These are phyloP conservation scores for Pichia scutulata DNA, from an alignment of 805 yeast genomes.

Conservation along the genomic window DNA sequence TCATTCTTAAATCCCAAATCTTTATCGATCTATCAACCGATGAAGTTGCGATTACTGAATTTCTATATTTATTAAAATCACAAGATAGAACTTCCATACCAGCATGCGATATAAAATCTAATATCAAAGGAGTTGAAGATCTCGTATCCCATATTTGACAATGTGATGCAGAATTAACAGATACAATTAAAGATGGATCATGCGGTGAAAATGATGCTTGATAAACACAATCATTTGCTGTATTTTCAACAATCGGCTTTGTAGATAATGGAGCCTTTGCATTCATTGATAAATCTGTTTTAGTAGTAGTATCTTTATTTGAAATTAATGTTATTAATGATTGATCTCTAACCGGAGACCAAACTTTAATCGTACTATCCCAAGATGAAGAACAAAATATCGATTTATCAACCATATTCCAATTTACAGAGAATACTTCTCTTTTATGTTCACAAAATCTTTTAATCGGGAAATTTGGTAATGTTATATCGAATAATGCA, in stretches of 20 bases:
- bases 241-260: conserved; percentile 27
- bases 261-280: conserved; percentile 31
- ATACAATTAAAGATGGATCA: conserved; percentile 58
- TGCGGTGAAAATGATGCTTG: conserved; percentile 81
- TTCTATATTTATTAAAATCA: conserved; percentile 88
- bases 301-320: conserved; percentile 20
- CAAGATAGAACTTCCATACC: conserved; percentile 75
- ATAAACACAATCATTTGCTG: conserved; percentile 57
- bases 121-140: conserved; percentile 49
- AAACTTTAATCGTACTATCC: conserved; percentile 83
- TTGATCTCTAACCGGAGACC: conserved; percentile 56
- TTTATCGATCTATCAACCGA: conserved; percentile 86
- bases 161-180: conserved; percentile 68
- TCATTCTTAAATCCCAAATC: conserved; percentile 83
- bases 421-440: conserved; percentile 31
- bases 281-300: conserved; percentile 10
- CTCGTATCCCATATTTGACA: conserved; percentile 80
- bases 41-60: conserved; percentile 73
- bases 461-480: conserved; percentile 62
- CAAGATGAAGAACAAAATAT: conserved; percentile 75
- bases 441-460: conserved; percentile 67
- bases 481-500: conserved; percentile 68
- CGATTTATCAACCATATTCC: conserved; percentile 37
- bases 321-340: conserved; percentile 50
- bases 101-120: conserved; percentile 63